Evolutionary conservation across 2,329 filamentous ascomycete species (phyloP).

Genomic region (Coniochaeta sp.): DNA sequence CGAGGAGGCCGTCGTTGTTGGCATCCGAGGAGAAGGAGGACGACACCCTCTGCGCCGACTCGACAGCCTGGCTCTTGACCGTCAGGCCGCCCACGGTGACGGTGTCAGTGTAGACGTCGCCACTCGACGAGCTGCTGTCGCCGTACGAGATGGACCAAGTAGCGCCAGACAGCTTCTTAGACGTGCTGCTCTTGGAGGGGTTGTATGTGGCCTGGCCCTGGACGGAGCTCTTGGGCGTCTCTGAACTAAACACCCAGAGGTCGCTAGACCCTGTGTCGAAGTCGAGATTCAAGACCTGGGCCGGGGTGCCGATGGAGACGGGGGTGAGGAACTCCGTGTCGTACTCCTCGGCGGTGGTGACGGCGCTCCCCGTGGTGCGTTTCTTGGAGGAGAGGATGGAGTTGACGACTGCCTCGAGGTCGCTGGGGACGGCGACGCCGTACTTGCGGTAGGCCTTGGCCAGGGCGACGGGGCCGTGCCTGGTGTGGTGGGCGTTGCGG

Average conservation of each 20-base stretch:
- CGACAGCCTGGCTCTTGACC: conserved; percentile 33
- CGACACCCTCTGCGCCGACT: conserved; percentile 33
- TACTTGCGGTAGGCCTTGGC: conserved; percentile 29
- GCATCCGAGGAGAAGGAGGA: conserved; percentile 27
- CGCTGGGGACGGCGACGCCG: conserved; percentile 20
- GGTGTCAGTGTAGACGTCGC: conserved; percentile 34
- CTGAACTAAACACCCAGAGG: conserved; percentile 38
- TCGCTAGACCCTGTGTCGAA: conserved; percentile 26
- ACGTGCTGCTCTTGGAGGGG: conserved; percentile 29
- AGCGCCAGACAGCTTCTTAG: conserved; percentile 27
- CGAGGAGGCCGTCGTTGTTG: conserved; percentile 34
- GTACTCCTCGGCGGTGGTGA: conserved; percentile 17
- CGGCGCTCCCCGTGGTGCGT: conserved; percentile 22
- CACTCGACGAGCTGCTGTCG: conserved; percentile 33
- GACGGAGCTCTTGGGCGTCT: conserved; percentile 22
- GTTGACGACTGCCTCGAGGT: conserved; percentile 17
- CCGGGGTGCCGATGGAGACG: conserved; percentile 31
- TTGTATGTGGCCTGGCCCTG: conserved; percentile 32
- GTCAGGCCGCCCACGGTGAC: conserved; percentile 34
- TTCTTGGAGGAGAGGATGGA: conserved; percentile 17
- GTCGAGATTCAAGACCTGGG: conserved; percentile 20
- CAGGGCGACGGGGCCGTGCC: conserved; percentile 23
- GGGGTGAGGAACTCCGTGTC: conserved; percentile 32
- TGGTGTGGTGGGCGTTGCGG: conserved; percentile 23
- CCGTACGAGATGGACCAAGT: conserved; percentile 36